Percentiles rank a stretch among this genome's conserved stretches.
Conservation (phyloP, 352 stramenopile species). For the Phytopythium delawarense region DNA sequence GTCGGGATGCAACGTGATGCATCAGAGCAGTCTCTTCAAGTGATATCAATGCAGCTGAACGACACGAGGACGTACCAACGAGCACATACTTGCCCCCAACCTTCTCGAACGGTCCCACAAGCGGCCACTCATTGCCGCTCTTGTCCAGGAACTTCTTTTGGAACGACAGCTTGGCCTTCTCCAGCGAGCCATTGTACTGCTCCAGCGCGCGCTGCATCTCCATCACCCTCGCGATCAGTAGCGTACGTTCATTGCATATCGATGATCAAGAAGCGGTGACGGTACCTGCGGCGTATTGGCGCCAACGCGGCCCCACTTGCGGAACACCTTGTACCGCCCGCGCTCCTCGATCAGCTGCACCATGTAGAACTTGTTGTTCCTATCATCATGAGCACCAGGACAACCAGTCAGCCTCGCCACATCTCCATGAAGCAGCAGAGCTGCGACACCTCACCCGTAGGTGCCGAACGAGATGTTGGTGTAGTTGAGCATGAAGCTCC, state of each 20-base stretch:
- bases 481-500: slow-evolving; percentile 49
- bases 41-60: background rate
- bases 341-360: slow-evolving; percentile 56
- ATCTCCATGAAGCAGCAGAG: background rate
- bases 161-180: slow-evolving; percentile 50
- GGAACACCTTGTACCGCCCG: slow-evolving; percentile 43
- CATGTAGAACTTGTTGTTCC: slow-evolving; percentile 83
- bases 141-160: slow-evolving; percentile 63
- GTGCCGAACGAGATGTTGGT: slow-evolving; percentile 45
- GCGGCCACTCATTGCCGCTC: slow-evolving; percentile 61
- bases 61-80: slow-evolving; percentile 31
- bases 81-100: slow-evolving; percentile 59
- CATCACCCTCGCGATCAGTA: background rate
- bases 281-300: slow-evolving; percentile 60
- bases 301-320: slow-evolving; percentile 67
- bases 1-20: background rate
- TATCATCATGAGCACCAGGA: slow-evolving; percentile 7
- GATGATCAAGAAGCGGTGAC: background rate
- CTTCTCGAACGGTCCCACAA: slow-evolving; percentile 35
- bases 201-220: slow-evolving; percentile 22
- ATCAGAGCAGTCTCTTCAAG: background rate
- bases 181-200: slow-evolving; percentile 34
- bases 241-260: background rate
- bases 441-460: slow-evolving; percentile 24
- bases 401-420: background rate